Conservation (phyloP, 2,329 filamentous ascomycete species). For the Ambrosiella beaveri region DNA sequence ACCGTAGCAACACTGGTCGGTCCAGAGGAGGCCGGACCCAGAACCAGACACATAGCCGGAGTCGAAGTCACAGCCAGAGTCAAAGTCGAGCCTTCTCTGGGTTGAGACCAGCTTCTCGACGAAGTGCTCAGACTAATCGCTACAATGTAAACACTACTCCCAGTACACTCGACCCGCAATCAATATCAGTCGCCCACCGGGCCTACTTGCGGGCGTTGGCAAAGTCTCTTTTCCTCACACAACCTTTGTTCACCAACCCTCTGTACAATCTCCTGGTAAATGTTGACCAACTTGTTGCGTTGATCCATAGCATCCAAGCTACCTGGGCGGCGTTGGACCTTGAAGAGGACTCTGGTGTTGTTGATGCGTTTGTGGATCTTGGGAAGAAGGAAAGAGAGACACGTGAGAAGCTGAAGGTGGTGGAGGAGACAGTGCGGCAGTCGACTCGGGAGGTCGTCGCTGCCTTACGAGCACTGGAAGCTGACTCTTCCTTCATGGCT, state of each 20-base stretch:
- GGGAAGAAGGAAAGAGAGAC: conserved; percentile 56
- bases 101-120: conserved; percentile 49
- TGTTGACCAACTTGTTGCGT: conserved; percentile 66
- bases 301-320: conserved; percentile 55
- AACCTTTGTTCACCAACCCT: conserved; percentile 42
- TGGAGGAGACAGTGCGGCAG: conserved; percentile 46
- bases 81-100: conserved; percentile 1
- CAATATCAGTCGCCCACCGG: conserved; percentile 62
- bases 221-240: conserved; percentile 49
- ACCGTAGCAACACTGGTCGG: background rate
- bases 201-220: conserved; percentile 55
- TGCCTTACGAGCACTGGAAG: conserved; percentile 29
- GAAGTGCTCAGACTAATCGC: background rate
- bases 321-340: conserved; percentile 67
- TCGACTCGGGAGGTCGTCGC: conserved; percentile 52
- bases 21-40: background rate
- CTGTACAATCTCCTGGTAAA: conserved; percentile 52
- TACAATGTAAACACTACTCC: conserved; percentile 8
- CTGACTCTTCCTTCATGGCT: conserved; percentile 26
- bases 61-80: background rate
- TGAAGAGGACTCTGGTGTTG: conserved; percentile 64
- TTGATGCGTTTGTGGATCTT: conserved; percentile 57
- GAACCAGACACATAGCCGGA: background rate
- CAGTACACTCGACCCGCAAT: conserved; percentile 57
- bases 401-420: conserved; percentile 42